Base-by-base conservation (phyloP, 768 basidiomycete genomes). In the Mycena latifolia region DNA sequence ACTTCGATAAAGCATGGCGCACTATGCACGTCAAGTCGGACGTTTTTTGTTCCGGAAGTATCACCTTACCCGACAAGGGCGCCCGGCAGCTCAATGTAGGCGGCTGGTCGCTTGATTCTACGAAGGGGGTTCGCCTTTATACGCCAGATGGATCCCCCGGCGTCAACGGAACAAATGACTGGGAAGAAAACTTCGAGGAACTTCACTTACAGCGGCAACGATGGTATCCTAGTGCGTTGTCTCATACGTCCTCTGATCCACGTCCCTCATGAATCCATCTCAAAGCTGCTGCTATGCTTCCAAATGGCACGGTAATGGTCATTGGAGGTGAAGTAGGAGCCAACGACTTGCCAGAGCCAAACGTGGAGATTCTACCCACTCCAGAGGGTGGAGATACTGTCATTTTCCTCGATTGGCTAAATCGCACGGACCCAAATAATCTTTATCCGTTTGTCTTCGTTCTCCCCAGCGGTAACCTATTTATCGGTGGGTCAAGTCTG, bases 391-490 rank as follows among this genome's bases (percentile, higher is more conserved):
- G 89, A 20, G 79, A 82, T 55, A 92, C 91, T 0, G 78, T 81
- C 12, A 61, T 90, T 56, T 81, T 86, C 53, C 82, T 93, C 56
- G 89, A 90, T 63, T 93, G 87, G 80, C 79, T 94, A 33, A 74
- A 80, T 35, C 83, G 91, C 28, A 93, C 93, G 6, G 89, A 94
- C 71, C 93, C 93, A 0, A 88, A 92, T 72, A 93, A 93, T 70
- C 75, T 94, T 53, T 94, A 94, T 71, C 92, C 93, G 0, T 94
- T 92, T 81, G 77, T 94, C 35, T 76, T 89, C 58, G 82, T 93
- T 9, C 83, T 94, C 20, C 92, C 93, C 0, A 89, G 88, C 48
- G 86, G 86, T 2, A 83, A 84, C 35, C 78, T 94, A 70, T 93
- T 94, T 73, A 83, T 91, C 43, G 89, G 92, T 91, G 54, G 55